Percentiles rank a stretch among this genome's conserved stretches.
Conservation (phyloP, 495 filamentous ascomycete species). For the Aspergillus diversus region DNA sequence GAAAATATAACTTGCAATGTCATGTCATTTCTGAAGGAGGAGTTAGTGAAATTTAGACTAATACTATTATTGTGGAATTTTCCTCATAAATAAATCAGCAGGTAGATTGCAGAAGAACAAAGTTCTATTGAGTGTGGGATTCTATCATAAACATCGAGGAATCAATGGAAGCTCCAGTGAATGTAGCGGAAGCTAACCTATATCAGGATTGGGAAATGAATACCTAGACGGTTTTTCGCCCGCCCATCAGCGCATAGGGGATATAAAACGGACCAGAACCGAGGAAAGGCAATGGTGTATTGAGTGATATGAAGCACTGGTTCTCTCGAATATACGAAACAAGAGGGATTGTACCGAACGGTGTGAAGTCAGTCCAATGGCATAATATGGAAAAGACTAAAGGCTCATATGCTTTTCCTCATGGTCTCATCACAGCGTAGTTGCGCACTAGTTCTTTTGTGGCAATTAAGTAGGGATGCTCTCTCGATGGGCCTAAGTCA, state of each 20-base stretch:
- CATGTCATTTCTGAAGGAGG: not conserved
- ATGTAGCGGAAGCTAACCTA: conserved; percentile 6
- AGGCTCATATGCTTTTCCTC: conserved; percentile 29
- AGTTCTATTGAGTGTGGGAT: conserved; percentile 12
- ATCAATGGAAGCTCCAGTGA: conserved; percentile 2
- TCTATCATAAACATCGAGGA: conserved; percentile 16
- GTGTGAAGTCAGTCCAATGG: conserved; percentile 15
- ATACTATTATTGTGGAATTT: conserved; percentile 1
- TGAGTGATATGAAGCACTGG: conserved; percentile 3
- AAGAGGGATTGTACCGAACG: conserved; percentile 4
- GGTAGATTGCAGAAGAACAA: not conserved
- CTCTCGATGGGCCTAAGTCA: conserved; percentile 42
- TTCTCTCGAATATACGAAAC: conserved; percentile 11
- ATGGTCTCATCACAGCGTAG: conserved; percentile 43
- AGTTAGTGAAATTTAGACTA: not conserved
- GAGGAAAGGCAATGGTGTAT: conserved; percentile 11
- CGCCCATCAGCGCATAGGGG: conserved; percentile 13
- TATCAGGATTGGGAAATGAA: conserved; percentile 8
- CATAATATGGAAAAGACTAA: conserved; percentile 12
- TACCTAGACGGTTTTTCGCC: conserved; percentile 12
- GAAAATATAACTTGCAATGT: not conserved
- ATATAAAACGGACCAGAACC: conserved; percentile 15
- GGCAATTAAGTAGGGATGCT: conserved; percentile 10
- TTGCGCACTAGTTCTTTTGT: conserved; percentile 18
- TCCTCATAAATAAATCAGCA: not conserved